phyloP scores from a whole-genome alignment of 768 basidiomycete species.

The Strobilomyces dryophilus region DNA sequence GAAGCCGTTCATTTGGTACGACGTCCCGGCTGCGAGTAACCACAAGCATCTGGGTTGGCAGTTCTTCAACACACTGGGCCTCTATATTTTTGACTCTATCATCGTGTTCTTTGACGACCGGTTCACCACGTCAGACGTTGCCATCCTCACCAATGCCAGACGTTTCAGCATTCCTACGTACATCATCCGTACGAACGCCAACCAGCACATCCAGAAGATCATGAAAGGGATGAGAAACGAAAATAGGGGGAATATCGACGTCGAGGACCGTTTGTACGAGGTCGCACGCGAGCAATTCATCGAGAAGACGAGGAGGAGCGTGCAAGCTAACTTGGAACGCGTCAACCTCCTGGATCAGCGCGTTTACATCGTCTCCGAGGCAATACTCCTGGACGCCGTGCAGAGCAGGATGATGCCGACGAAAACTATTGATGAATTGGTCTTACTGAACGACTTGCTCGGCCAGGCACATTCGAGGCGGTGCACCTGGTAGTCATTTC shows the following conservation, averaged over 20 bases:
- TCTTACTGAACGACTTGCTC: constrained; percentile 1
- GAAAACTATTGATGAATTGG: constrained; percentile 4
- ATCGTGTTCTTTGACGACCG: not conserved
- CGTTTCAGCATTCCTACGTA: not conserved
- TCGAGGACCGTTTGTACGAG: not conserved
- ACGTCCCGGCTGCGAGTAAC: not conserved
- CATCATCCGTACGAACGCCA: not conserved
- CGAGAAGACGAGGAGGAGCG: constrained; percentile 7
- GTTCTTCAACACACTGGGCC: not conserved
- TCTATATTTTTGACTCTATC: not conserved
- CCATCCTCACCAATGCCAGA: not conserved
- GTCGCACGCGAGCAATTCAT: constrained; percentile 10
- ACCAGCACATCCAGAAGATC: not conserved
- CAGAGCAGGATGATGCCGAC: constrained; percentile 2
- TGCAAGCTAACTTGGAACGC: constrained; percentile 12
- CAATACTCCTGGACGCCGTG: constrained; percentile 13
- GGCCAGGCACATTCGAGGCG: not conserved
- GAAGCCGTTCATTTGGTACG: not conserved
- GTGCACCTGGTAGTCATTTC: too few species aligned
- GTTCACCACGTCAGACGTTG: not conserved
- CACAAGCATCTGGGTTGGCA: not conserved
- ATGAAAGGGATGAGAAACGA: not conserved
- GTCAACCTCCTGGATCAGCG: constrained; percentile 18
- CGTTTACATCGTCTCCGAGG: constrained; percentile 23
- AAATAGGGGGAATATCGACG: not conserved